These are phyloP conservation scores for Kingdonia uniflora DNA, from an alignment of 164 flowering plant species.

Conservation along the genomic window DNA sequence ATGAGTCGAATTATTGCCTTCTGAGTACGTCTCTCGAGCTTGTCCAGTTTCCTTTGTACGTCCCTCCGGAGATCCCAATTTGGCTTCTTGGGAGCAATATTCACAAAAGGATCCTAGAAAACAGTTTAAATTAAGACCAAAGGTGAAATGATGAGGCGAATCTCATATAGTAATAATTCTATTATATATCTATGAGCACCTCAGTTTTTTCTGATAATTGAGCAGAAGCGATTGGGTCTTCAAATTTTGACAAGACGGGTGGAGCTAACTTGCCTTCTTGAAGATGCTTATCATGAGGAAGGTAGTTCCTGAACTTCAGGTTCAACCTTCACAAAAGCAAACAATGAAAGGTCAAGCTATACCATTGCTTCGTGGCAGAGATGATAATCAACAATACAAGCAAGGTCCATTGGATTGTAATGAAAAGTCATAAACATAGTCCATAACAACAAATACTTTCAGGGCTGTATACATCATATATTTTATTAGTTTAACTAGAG, in stretches of 20 bases:
- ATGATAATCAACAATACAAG: background rate
- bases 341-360: slow-evolving; percentile 14
- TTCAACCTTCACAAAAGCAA: slow-evolving; percentile 22
- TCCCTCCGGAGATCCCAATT: slow-evolving; percentile 95
- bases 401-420: too few relatives aligned
- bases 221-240: slow-evolving; percentile 63
- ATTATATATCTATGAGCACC: slow-evolving; percentile 21
- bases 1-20: slow-evolving; percentile 63
- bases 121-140: background rate
- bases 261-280: slow-evolving; percentile 89
- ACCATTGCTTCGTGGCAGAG: background rate
- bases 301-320: slow-evolving; percentile 92
- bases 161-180: too few relatives aligned
- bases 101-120: slow-evolving; percentile 84
- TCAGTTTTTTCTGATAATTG: slow-evolving; percentile 47
- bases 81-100: slow-evolving; percentile 96
- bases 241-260: slow-evolving; percentile 78
- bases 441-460: background rate
- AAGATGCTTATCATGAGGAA: slow-evolving; percentile 92
- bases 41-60: slow-evolving; percentile 86
- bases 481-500: background rate
- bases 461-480: background rate
- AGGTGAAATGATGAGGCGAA: too few relatives aligned
- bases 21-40: slow-evolving; percentile 87
- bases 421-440: too few relatives aligned